Percentiles rank a stretch among this genome's conserved stretches.
phyloP scores from a whole-genome alignment of 148 eudicot species.

The Vaccinium macrocarpon region DNA sequence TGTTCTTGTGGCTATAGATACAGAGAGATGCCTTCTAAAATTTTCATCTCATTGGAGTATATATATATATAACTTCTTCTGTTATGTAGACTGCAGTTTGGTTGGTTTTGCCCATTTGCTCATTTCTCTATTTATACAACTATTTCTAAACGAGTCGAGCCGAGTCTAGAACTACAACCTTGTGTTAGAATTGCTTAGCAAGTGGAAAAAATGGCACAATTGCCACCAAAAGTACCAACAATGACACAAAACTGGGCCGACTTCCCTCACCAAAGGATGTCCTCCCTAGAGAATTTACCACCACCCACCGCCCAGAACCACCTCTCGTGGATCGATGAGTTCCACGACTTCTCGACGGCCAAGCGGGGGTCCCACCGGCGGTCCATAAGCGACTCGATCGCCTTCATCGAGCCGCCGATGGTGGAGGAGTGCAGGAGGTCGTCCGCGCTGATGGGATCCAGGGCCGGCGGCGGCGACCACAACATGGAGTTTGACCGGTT shows the following conservation, averaged over 20 bases:
- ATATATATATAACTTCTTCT: conserved; percentile 19
- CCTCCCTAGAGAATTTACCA: conserved; percentile 29
- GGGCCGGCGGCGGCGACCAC: not conserved
- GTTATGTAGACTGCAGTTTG: conserved; percentile 18
- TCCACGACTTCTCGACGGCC: conserved; percentile 64
- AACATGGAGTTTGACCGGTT: conserved; percentile 49
- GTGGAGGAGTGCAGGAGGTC: conserved; percentile 34
- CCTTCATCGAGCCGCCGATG: conserved; percentile 47
- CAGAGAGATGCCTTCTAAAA: not conserved
- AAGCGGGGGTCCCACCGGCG: conserved; percentile 65
- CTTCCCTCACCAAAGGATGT: conserved; percentile 36
- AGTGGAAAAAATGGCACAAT: conserved; percentile 55
- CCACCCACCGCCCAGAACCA: conserved; percentile 5
- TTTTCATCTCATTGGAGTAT: not conserved
- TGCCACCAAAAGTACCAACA: conserved; percentile 74
- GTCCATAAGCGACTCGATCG: conserved; percentile 66
- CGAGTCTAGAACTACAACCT: too few relatives aligned
- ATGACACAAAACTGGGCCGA: conserved; percentile 50
- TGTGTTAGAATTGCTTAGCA: not conserved
- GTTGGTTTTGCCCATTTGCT: conserved; percentile 2
- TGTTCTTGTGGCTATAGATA: conserved; percentile 25
- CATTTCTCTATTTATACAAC: not conserved
- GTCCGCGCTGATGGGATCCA: conserved; percentile 2
- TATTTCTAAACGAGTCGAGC: too few relatives aligned
- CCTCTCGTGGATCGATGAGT: conserved; percentile 73